Base-by-base conservation (phyloP, 2,329 filamentous ascomycete genomes). In the Clarireedia hainanense region DNA sequence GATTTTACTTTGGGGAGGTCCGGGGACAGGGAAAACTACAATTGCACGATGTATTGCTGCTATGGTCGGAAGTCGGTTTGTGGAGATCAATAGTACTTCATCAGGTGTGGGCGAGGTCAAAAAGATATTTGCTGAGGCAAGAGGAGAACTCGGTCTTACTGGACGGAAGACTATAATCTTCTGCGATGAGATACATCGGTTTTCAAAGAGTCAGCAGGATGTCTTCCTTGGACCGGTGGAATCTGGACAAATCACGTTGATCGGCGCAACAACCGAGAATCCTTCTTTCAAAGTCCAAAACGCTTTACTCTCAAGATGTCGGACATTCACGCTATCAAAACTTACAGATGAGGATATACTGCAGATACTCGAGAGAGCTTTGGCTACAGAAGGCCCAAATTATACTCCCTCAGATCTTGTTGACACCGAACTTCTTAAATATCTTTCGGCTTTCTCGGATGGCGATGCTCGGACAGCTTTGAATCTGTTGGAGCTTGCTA, bases 241-340 rank as follows among this genome's bases (percentile, higher is more conserved):
- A 72, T 85, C 85, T 1, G 94, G 94, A 5, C 88, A 88, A 23
- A 86, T 99, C 61, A 96, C 89, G 0, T 76, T 99, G 30, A 94
- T 97, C 58, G 94, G 91, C 10, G 94, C 94, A 6, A 99, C 94
- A 3, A 99, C 94, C 0, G 94, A 99, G 71, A 99, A 99, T 63
- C 94, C 94, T 0, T 92, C 87, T 4, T 97, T 97, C 76, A 92
- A 95, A 67, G 84, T 99, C 43, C 88, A 94, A 64, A 86, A 83
- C 61, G 92, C 94, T 2, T 76, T 99, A 54, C 77, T 97, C 2
- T 95, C 89, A 24, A 81, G 94, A 47, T 97, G 92, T 71, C 81
- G 94, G 27, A 95, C 90, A 0, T 97, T 99, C 64, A 95, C 90
- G 0, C 74, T 99, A 9, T 76, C 84, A 47, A 85, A 91, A 62